These are phyloP conservation scores for Ampelomyces quisqualis DNA, from an alignment of 2,329 filamentous ascomycete species.

Conservation along the genomic window DNA sequence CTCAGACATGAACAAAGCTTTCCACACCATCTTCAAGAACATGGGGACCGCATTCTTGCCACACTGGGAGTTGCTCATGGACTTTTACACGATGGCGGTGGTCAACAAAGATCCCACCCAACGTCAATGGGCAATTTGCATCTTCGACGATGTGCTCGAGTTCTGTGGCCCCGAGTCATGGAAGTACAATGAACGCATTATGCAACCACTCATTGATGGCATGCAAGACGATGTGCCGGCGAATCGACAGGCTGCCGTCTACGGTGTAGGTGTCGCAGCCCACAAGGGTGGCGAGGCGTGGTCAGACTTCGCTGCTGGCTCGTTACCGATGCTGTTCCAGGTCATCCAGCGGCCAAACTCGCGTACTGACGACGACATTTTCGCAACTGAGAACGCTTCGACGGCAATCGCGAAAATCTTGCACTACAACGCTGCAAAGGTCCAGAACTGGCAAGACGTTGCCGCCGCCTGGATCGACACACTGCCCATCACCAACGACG, in stretches of 20 bases:
- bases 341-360: slow-evolving; percentile 79
- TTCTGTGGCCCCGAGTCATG: slow-evolving; percentile 91
- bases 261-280: slow-evolving; percentile 92
- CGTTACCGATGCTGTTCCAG: slow-evolving; percentile 80
- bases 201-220: slow-evolving; percentile 81
- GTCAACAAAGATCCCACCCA: slow-evolving; percentile 81
- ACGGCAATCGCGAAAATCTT: slow-evolving; percentile 96
- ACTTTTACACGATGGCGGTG: slow-evolving; percentile 84
- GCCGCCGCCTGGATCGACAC: slow-evolving; percentile 87
- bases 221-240: slow-evolving; percentile 84
- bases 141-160: slow-evolving; percentile 96
- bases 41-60: slow-evolving; percentile 82
- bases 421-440: slow-evolving; percentile 78
- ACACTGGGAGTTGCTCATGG: slow-evolving; percentile 81
- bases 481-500: slow-evolving; percentile 88
- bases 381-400: slow-evolving; percentile 95
- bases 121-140: slow-evolving; percentile 97
- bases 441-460: slow-evolving; percentile 73
- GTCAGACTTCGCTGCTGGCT: slow-evolving; percentile 81
- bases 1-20: slow-evolving; percentile 99
- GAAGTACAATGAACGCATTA: slow-evolving; percentile 82
- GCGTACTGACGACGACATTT: slow-evolving; percentile 88
- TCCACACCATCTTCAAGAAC: slow-evolving; percentile 98
- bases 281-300: slow-evolving; percentile 86
- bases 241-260: slow-evolving; percentile 92